Evolutionary conservation across 2,329 filamentous ascomycete genomes (phyloP), one percentile per base, ranked within the genome.

Genomic region (Colletotrichum limetticola): DNA sequence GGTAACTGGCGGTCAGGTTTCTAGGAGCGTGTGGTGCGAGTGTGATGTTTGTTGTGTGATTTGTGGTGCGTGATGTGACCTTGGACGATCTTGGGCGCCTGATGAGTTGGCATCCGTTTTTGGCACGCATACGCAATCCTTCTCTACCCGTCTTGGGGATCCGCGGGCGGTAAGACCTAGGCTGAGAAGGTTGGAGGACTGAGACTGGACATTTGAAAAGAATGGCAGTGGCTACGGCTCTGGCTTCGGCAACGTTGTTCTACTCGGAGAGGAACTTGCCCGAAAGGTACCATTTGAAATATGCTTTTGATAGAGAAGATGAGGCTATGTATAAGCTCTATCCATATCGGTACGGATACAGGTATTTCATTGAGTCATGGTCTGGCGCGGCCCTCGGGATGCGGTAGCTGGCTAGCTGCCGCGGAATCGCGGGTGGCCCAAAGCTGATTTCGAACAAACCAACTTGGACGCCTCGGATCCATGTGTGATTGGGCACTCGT

Each of bases 41-140:
- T 37, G 8, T 37, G 16, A 37, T 5, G 32, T 61, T 16, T 5
- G 46, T 26, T 19, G 22, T 14, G 24, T 24, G 42, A 24, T 61
- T 22, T 14, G 46, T 26, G 16, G 22, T 14, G 24, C 14, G 42
- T 16, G 46, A 26, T 52, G 60, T 53, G 60, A 63, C 60, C n/a
- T 19, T n/a, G 60, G 60, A 16, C 46, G 42, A 63, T 53, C 60
- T 63, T 63, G 60, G 42, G 49, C 42, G 42, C 42, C 42, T 53
- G 60, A 26, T 63, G 60, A 53, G 60, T 42, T 63, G 60, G 60
- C 60, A 35, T 22, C 24, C 8, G 12, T 35, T n/a, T 63, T 35
- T 53, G 42, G 37, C 37, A 35, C 32, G 32, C 11, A 11, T 49
- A 28, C 24, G 37, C 59, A 46, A 49, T 42, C 11, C 12, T n/a